Conservation (phyloP, 805 yeast genomes). For the Metschnikowia kunwiensis region DNA sequence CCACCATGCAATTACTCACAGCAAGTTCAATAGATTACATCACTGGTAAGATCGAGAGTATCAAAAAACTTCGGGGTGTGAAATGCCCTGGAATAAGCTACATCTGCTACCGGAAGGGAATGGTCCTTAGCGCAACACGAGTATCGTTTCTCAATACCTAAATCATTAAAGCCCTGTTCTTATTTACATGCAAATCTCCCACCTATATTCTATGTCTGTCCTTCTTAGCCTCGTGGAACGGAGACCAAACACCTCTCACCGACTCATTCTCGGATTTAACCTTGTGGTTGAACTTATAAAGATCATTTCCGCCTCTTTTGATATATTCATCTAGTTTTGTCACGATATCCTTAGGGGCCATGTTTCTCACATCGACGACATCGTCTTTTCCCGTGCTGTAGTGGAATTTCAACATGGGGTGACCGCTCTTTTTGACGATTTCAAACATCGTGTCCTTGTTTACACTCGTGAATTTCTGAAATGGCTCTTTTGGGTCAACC, state of each 20-base stretch:
- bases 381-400: constrained; percentile 30
- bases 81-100: too few species aligned
- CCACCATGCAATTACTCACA: too few species aligned
- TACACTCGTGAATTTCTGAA: constrained; percentile 54
- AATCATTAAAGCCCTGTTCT: neutral
- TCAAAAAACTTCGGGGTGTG: too few species aligned
- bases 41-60: too few species aligned
- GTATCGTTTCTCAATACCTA: neutral
- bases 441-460: constrained; percentile 72
- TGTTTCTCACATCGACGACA: constrained; percentile 73
- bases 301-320: constrained; percentile 67
- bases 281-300: constrained; percentile 61
- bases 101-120: too few species aligned
- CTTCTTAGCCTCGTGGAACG: constrained; percentile 65
- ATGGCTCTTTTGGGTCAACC: constrained; percentile 39
- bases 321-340: constrained; percentile 61
- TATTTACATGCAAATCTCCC: constrained; percentile 7
- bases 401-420: constrained; percentile 59
- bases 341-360: constrained; percentile 57
- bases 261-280: constrained; percentile 78
- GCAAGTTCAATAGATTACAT: too few species aligned
- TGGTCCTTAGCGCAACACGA: too few species aligned
- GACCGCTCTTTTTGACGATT: constrained; percentile 70
- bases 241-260: constrained; percentile 98
- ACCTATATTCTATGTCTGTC: constrained; percentile 37